Base-by-base conservation (phyloP, 1,284 basidiomycete genomes). In the Pyrrhoderma lamaoense region DNA sequence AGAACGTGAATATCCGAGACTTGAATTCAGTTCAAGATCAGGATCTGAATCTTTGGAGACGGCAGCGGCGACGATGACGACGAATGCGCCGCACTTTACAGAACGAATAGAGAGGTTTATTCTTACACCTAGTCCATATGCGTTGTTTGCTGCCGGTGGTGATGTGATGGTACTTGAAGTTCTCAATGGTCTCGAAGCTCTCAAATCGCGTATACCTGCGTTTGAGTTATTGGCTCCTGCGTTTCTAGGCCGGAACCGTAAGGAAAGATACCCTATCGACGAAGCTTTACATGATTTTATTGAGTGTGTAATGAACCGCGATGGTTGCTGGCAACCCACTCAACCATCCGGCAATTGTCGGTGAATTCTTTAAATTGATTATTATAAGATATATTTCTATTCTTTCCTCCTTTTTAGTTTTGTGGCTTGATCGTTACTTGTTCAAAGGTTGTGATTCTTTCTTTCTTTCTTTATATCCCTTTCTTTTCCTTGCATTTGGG, bases 221-320 rank as follows among this genome's bases (percentile, higher is more conserved):
- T 39, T 48, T 27, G 37, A 48, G n/a, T 3, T 48, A 11, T 22
- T 48, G 19, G n/a, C 35, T 2, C 35, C 18, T 16, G 5, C 47
- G 13, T 34, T 19, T 8, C 27, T 13, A n/a, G 40, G 18, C 11
- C 9, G 18, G 36, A 39, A 48, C 16, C 48, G 48, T 19, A 42
- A 35, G 3, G 25, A 42, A 35, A 23, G 39, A 13, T 49, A 49
- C 11, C 22, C 48, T 2, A 16, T 49, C 19, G 39, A 42, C 16
- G 40, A 43, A 7, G 48, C 48, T 13, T 34, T 49, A n/a, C 21
- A 21, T 8, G 48, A 49, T 19, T 49, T 39, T 39, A 34, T 19
- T 13, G 27, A 43, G 1, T n/a, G 8, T 18, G 21, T 48, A n/a
- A n/a, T n/a, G n/a, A n/a, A n/a, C n/a, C n/a, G n/a, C n/a, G n/a